Evolutionary conservation across 106 monocot species (phyloP).

Genomic region (Phalaenopsis aphrodite): DNA sequence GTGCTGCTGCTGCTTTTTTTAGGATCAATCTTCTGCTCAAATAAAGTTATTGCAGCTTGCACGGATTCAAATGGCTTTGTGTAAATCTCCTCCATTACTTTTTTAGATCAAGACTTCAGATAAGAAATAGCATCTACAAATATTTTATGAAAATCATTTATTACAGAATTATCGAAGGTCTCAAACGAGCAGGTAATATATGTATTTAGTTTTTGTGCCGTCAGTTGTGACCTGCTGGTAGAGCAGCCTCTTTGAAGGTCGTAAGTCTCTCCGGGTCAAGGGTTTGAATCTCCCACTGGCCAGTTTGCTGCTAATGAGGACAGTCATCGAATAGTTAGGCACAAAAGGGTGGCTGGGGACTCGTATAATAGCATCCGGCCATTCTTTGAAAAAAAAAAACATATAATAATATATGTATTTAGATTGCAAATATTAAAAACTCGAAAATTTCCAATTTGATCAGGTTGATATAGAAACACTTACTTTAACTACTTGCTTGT

Average conservation of each 20-base stretch:
- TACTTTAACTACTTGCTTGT: neutral
- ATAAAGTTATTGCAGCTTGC: conserved; percentile 14
- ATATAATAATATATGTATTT: no score
- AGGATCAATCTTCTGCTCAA: conserved; percentile 9
- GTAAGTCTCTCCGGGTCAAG: no score
- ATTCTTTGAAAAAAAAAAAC: neutral
- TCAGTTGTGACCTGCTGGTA: no score
- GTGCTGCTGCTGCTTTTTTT: neutral
- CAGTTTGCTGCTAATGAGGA: no score
- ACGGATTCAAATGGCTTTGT: conserved; percentile 14
- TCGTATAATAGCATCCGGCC: no score
- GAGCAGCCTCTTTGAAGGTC: no score
- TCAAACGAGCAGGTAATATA: no score
- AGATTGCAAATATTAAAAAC: no score
- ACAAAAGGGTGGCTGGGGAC: no score
- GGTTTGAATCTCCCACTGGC: no score
- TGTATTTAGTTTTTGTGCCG: no score
- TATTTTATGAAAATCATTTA: neutral
- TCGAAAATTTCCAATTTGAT: neutral
- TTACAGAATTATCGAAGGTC: neutral
- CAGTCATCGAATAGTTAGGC: no score
- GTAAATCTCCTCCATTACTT: conserved; percentile 16
- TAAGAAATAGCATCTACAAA: neutral
- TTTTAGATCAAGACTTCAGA: neutral
- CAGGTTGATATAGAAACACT: neutral